Evolutionary conservation across 768 basidiomycete species (phyloP).

Genomic region (Trametes gibbosa): DNA sequence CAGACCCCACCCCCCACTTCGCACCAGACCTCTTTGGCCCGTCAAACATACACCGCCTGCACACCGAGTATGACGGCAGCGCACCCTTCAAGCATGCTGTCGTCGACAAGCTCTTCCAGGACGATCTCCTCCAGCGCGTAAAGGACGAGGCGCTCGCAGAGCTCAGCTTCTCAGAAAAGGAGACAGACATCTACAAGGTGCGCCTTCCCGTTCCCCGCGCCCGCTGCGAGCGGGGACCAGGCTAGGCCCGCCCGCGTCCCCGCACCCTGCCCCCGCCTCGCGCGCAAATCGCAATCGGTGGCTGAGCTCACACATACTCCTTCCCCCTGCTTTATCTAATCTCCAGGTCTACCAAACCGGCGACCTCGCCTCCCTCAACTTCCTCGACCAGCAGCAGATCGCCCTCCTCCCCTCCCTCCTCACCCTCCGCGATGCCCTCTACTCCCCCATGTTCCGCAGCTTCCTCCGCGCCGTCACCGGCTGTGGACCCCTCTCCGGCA

Average conservation of each 20-base stretch:
- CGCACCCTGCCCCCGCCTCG: neutral
- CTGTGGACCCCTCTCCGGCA: constrained; percentile 87
- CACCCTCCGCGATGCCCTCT: constrained; percentile 85
- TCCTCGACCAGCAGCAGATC: constrained; percentile 74
- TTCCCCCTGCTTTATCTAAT: neutral
- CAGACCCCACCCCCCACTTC: constrained; percentile 40
- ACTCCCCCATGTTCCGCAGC: constrained; percentile 76
- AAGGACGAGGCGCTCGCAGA: constrained; percentile 81
- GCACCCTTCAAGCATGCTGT: constrained; percentile 82
- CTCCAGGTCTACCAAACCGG: constrained; percentile 96
- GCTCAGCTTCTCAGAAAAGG: constrained; percentile 86
- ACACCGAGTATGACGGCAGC: constrained; percentile 52
- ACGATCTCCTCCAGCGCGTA: constrained; percentile 74
- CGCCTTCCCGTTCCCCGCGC: constrained; percentile 15
- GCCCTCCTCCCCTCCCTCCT: constrained; percentile 78
- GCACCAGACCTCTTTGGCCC: constrained; percentile 56
- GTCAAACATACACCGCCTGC: constrained; percentile 52
- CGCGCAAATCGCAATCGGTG: neutral
- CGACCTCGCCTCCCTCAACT: constrained; percentile 90
- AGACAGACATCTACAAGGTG: constrained; percentile 98
- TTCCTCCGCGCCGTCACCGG: constrained; percentile 87
- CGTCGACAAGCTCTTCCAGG: constrained; percentile 78
- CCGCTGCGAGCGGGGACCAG: neutral
- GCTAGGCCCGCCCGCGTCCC: too few relatives aligned
- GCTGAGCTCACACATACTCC: neutral